Percentiles rank a stretch among this genome's conserved stretches.
Conservation (phyloP, 1,284 basidiomycete species). For the Ganoderma resinaceum region DNA sequence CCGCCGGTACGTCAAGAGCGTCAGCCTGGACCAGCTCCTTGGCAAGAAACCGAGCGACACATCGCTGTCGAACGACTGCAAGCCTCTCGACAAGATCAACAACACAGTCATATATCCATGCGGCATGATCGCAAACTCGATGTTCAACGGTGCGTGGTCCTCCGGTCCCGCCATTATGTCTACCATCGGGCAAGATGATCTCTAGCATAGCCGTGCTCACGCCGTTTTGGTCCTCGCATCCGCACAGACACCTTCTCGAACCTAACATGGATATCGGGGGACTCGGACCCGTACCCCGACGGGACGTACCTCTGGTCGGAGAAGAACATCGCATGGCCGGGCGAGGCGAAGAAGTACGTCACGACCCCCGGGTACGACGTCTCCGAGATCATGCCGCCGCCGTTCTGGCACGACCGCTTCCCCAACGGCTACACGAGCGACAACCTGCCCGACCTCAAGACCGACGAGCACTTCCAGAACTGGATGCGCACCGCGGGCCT, state of each 20-base stretch:
- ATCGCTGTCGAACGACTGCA: slow-evolving; percentile 83
- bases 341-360: slow-evolving; percentile 91
- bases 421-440: slow-evolving; percentile 78
- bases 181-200: not conserved
- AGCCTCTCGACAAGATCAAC: slow-evolving; percentile 72
- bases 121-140: slow-evolving; percentile 95
- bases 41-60: slow-evolving; percentile 67
- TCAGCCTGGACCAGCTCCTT: slow-evolving; percentile 86
- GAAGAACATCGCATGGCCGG: slow-evolving; percentile 92
- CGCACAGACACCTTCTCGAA: slow-evolving; percentile 78
- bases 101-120: slow-evolving; percentile 87
- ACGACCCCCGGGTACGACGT: slow-evolving; percentile 63
- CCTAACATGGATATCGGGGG: slow-evolving; percentile 58
- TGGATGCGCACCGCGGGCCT: slow-evolving; percentile 99
- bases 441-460: slow-evolving; percentile 74
- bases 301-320: slow-evolving; percentile 81
- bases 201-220: slow-evolving; percentile 10
- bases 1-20: slow-evolving; percentile 94
- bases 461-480: slow-evolving; percentile 96
- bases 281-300: slow-evolving; percentile 52
- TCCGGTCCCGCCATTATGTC: too few species aligned
- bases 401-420: slow-evolving; percentile 85
- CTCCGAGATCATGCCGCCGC: slow-evolving; percentile 85
- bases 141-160: slow-evolving; percentile 85
- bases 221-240: not conserved